Percentiles rank a stretch among this genome's conserved stretches.
phyloP scores from a whole-genome alignment of 2,329 filamentous ascomycete genomes.

The Aureobasidium lini region DNA sequence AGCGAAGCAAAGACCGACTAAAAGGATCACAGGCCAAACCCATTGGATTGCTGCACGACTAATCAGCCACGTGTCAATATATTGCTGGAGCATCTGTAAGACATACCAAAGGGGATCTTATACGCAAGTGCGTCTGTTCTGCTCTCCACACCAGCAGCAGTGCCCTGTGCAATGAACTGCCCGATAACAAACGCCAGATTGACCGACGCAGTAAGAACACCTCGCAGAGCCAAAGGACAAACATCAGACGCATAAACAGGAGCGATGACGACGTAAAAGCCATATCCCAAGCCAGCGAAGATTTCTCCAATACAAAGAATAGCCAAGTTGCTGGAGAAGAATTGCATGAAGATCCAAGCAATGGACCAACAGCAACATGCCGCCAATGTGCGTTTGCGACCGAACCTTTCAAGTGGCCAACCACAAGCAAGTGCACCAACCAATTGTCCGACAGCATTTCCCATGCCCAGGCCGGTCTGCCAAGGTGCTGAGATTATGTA shows the following conservation, averaged over 20 bases:
- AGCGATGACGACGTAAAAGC: slow-evolving; percentile 34
- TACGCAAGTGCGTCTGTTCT: slow-evolving; percentile 34
- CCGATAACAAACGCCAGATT: slow-evolving; percentile 58
- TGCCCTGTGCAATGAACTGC: slow-evolving; percentile 45
- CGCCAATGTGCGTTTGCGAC: background rate
- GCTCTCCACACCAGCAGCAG: slow-evolving; percentile 29
- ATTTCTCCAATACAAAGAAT: background rate
- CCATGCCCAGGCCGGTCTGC: background rate
- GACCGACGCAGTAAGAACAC: slow-evolving; percentile 51
- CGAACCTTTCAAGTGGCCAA: background rate
- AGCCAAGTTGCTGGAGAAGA: background rate
- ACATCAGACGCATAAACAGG: slow-evolving; percentile 62
- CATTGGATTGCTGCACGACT: slow-evolving; percentile 28
- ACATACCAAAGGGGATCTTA: slow-evolving; percentile 34
- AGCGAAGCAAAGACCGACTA: slow-evolving; percentile 21
- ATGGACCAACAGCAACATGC: background rate
- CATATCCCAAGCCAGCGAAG: background rate
- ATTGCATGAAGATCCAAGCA: background rate
- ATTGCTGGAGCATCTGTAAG: too few relatives aligned
- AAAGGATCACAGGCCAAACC: slow-evolving; percentile 33
- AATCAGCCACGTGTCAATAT: background rate
- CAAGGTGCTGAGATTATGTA: background rate
- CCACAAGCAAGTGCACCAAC: background rate
- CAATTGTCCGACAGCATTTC: background rate
- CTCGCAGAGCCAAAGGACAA: slow-evolving; percentile 50